Percentiles rank a stretch among this genome's conserved stretches.
Conservation (phyloP, 2,329 filamentous ascomycete genomes). For the Xylariaceae sp. region DNA sequence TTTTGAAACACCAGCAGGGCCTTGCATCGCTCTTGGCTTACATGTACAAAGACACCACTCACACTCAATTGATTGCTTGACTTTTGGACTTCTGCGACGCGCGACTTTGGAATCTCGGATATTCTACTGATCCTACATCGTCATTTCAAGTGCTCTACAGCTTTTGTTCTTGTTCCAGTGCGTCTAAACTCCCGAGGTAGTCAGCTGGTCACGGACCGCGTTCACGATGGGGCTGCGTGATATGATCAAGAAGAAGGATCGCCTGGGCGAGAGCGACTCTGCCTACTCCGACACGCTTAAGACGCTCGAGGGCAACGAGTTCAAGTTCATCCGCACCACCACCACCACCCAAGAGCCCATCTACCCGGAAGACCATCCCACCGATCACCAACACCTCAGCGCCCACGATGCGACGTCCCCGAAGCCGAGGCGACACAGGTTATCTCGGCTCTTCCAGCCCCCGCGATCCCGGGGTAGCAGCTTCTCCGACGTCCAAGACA, state of each 20-base stretch:
- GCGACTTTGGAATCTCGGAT: too few species aligned
- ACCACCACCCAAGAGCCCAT: constrained; percentile 78
- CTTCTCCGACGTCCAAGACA: constrained; percentile 39
- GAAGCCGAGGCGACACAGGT: constrained; percentile 28
- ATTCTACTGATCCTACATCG: too few species aligned
- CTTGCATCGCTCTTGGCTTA: too few species aligned
- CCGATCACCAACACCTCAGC: constrained; percentile 30
- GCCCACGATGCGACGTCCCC: constrained; percentile 23
- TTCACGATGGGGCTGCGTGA: constrained; percentile 49
- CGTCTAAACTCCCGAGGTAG: too few species aligned
- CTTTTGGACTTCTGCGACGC: too few species aligned
- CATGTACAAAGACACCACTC: too few species aligned
- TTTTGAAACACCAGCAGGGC: too few species aligned
- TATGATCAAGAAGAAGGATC: constrained; percentile 54
- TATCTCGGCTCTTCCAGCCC: constrained; percentile 13
- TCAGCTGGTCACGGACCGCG: too few species aligned
- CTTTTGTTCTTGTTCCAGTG: neutral
- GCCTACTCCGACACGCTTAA: constrained; percentile 38
- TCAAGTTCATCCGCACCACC: constrained; percentile 83
- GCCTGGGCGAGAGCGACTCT: constrained; percentile 36
- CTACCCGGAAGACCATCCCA: constrained; percentile 55
- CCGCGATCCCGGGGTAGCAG: constrained; percentile 48
- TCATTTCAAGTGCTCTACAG: too few species aligned
- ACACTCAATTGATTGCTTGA: too few species aligned
- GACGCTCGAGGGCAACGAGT: constrained; percentile 55